Conservation (phyloP, 768 basidiomycete genomes). For the Gautieria morchelliformis region DNA sequence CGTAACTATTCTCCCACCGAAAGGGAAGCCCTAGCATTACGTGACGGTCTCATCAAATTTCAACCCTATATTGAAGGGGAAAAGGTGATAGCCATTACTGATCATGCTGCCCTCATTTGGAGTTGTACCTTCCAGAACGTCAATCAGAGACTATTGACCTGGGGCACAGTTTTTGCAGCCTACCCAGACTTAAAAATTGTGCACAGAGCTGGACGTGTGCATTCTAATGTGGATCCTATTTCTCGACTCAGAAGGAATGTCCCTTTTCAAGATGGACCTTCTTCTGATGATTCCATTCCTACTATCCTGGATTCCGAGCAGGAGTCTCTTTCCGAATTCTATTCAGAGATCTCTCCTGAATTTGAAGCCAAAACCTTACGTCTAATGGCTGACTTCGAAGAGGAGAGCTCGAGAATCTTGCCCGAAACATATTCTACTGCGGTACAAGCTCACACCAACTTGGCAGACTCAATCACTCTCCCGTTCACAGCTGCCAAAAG, state of each 20-base stretch:
- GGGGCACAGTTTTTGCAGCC: slow-evolving; percentile 8
- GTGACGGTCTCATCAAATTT: slow-evolving; percentile 13
- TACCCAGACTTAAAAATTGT: slow-evolving; percentile 9
- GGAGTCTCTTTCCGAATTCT: background rate
- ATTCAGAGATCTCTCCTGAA: background rate
- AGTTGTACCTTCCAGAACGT: slow-evolving; percentile 10
- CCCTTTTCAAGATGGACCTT: background rate
- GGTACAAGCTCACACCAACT: background rate
- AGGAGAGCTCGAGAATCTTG: background rate
- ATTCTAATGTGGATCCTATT: slow-evolving; percentile 12
- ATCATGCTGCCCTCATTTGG: slow-evolving; percentile 12
- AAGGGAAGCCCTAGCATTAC: slow-evolving; percentile 11
- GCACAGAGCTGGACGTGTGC: slow-evolving; percentile 10
- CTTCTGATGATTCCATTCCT: background rate
- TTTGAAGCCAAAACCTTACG: background rate
- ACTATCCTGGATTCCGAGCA: background rate
- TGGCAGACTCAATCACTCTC: background rate
- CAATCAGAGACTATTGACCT: slow-evolving; percentile 9
- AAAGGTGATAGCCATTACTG: slow-evolving; percentile 9
- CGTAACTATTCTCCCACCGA: slow-evolving; percentile 12
- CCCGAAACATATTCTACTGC: background rate
- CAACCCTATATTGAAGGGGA: slow-evolving; percentile 14
- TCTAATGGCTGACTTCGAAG: background rate
- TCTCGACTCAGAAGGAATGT: background rate
- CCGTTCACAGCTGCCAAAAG: slow-evolving; percentile 3